Percentiles rank a stretch among this genome's conserved stretches.
Evolutionary conservation across 2,329 filamentous ascomycete species (phyloP).

Genomic region (Xylariaceae sp.): DNA sequence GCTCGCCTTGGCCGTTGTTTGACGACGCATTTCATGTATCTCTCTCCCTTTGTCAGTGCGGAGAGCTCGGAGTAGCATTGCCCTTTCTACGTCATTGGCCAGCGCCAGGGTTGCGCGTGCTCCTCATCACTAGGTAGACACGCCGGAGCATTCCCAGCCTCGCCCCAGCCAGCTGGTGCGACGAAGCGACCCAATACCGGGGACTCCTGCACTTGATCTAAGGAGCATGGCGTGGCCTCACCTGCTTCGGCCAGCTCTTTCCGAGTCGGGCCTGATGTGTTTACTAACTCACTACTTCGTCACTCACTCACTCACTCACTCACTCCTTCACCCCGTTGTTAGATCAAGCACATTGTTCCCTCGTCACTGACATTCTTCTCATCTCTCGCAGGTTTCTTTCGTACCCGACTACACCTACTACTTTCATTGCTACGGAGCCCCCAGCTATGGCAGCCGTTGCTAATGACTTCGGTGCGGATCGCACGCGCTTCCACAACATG

Average conservation of each 20-base stretch:
- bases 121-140: constrained; percentile 1
- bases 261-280: background rate
- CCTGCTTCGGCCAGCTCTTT: background rate
- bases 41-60: constrained; percentile 1
- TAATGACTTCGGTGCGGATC: constrained; percentile 69
- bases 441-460: constrained; percentile 58
- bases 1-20: background rate
- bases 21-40: background rate
- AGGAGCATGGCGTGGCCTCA: background rate
- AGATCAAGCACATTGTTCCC: background rate
- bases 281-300: background rate
- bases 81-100: background rate
- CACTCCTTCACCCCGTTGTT: no score
- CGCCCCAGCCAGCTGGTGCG: background rate
- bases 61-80: background rate
- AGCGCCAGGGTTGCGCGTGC: background rate
- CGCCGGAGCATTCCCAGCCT: background rate
- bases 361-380: constrained; percentile 4
- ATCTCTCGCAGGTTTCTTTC: constrained; percentile 6
- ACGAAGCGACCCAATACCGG: constrained; percentile 1
- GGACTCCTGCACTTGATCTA: background rate
- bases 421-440: constrained; percentile 3
- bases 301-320: no score
- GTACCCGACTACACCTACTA: constrained; percentile 1
- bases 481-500: constrained; percentile 65